Conservation (phyloP, 495 filamentous ascomycete genomes). For the Friedmanniomyces simplex region DNA sequence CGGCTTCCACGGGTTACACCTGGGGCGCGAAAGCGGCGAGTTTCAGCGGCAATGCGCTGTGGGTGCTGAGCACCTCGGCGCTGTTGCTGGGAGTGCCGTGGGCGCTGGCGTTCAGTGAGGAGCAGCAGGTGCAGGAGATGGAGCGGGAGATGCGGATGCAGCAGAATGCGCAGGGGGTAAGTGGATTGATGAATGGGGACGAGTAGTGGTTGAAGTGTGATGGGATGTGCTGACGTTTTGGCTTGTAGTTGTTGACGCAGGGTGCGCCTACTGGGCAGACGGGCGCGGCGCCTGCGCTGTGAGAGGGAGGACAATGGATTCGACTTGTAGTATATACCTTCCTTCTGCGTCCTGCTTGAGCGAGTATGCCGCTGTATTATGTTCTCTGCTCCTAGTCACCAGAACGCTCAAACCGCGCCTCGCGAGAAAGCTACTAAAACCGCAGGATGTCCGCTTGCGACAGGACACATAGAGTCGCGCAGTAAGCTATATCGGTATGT, state of each 20-base stretch:
- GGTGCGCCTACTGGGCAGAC: conserved; percentile 1
- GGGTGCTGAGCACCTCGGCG: conserved; percentile 75
- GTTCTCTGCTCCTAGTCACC: conserved; percentile 1
- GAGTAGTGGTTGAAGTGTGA: too few relatives aligned
- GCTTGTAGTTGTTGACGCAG: conserved; percentile 6
- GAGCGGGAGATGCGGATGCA: conserved; percentile 93
- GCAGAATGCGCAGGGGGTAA: conserved; percentile 61
- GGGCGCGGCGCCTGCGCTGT: conserved; percentile 9
- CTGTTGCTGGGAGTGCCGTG: conserved; percentile 87
- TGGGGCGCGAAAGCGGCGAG: conserved; percentile 51
- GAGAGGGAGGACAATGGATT: neutral
- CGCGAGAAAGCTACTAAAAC: neutral
- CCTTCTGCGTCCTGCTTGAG: neutral
- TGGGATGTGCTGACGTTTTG: neutral
- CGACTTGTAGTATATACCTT: neutral
- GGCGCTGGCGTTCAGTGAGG: conserved; percentile 84
- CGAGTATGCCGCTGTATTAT: neutral
- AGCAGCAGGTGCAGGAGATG: conserved; percentile 92
- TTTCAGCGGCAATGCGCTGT: conserved; percentile 72
- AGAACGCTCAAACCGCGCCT: neutral
- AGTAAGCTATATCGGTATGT: too few relatives aligned
- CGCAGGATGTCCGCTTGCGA: too few relatives aligned
- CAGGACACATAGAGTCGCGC: too few relatives aligned
- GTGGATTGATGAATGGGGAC: conserved; percentile 21
- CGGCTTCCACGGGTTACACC: conserved; percentile 45